These are phyloP conservation scores for Sphagnum fallax DNA, from an alignment of 228 moss, liverwort and hornwort species.

Conservation along the genomic window DNA sequence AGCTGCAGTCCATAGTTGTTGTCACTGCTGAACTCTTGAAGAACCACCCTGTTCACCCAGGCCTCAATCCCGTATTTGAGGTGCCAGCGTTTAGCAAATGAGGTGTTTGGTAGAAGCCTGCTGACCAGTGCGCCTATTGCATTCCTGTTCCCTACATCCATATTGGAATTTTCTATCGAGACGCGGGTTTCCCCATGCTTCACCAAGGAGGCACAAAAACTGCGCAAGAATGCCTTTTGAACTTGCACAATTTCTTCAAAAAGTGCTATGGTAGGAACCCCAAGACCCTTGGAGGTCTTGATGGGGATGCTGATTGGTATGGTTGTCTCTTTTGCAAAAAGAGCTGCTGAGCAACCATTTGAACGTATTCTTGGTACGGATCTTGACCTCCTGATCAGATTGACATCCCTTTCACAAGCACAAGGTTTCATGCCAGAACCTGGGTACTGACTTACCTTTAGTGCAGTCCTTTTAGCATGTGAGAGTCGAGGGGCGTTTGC, in stretches of 20 bases:
- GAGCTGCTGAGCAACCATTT: constrained; percentile 29
- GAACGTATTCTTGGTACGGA: constrained; percentile 39
- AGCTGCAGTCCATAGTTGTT: neutral
- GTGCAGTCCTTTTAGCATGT: constrained; percentile 17
- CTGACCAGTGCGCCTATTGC: neutral
- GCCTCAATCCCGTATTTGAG: neutral
- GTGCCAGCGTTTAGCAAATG: neutral
- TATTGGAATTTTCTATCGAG: constrained; percentile 8
- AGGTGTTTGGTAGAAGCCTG: neutral
- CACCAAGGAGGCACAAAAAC: constrained; percentile 32
- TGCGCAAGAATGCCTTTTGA: constrained; percentile 39
- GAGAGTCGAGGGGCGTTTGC: constrained; percentile 14
- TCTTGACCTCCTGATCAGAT: constrained; percentile 29
- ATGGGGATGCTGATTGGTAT: constrained; percentile 34
- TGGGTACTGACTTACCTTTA: constrained; percentile 1
- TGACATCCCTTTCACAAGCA: constrained; percentile 17
- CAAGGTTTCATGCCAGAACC: neutral
- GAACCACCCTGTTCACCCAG: neutral
- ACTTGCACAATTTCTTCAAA: constrained; percentile 57
- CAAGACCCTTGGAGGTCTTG: constrained; percentile 30
- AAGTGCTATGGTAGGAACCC: constrained; percentile 37
- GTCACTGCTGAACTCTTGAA: neutral
- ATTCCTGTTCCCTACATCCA: constrained; percentile 2
- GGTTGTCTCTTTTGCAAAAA: constrained; percentile 36
- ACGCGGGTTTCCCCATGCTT: constrained; percentile 32